A percentile compares a stretch with the other conserved stretches of the same genome.
Conservation (phyloP, 1,284 basidiomycete species). For the Nidula niveotomentosa region DNA sequence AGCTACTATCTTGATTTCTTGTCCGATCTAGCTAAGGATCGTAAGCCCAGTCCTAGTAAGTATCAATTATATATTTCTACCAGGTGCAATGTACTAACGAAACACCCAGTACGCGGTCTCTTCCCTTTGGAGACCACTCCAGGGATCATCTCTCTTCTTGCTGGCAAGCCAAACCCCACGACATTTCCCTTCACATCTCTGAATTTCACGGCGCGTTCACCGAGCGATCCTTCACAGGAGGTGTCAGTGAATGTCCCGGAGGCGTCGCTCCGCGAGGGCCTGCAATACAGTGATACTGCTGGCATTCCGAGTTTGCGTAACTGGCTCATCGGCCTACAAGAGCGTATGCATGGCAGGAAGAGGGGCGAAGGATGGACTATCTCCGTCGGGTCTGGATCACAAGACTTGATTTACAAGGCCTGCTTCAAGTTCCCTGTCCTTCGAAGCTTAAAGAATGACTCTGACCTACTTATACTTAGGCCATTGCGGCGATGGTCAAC, state of each 20-base stretch:
- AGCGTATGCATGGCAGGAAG: constrained; percentile 58
- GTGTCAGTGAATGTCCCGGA: constrained; percentile 53
- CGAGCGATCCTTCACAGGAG: constrained; percentile 42
- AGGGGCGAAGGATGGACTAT: constrained; percentile 71
- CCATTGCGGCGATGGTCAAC: constrained; percentile 53
- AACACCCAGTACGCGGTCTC: constrained; percentile 50
- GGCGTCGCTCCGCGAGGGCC: constrained; percentile 55
- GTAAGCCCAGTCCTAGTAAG: constrained; percentile 63
- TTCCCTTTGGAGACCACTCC: constrained; percentile 78
- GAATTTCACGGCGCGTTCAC: constrained; percentile 56
- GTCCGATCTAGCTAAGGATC: constrained; percentile 54
- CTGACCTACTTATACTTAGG: constrained; percentile 29
- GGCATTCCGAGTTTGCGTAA: constrained; percentile 65
- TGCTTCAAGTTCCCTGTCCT: constrained; percentile 5
- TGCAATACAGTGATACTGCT: constrained; percentile 81
- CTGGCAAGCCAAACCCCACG: constrained; percentile 84
- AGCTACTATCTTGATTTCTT: constrained; percentile 56
- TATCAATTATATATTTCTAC: constrained; percentile 8
- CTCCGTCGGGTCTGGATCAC: constrained; percentile 81
- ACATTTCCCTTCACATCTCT: constrained; percentile 89
- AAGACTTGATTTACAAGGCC: constrained; percentile 89
- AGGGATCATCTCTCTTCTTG: constrained; percentile 85
- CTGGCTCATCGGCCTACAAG: constrained; percentile 73
- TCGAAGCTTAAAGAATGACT: too few relatives aligned
- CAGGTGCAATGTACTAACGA: not conserved